Base-by-base conservation (phyloP, 192 early-diverging fungal species). In the Geranomyces variabilis region DNA sequence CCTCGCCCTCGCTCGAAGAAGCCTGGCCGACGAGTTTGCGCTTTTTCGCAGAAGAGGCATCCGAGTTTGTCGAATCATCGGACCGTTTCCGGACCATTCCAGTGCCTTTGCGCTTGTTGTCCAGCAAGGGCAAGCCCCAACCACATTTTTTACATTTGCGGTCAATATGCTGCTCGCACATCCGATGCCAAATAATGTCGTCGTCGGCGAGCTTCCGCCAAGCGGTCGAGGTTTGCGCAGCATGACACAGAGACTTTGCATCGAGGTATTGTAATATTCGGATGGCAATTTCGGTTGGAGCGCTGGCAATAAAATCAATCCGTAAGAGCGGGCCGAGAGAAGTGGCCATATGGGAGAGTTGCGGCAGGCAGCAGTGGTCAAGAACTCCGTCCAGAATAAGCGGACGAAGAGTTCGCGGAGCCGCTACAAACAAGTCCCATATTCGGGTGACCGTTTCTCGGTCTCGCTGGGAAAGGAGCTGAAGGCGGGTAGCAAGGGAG, bases 141-240 rank as follows among this genome's bases (percentile, higher is more conserved):
- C 97, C 97, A 78, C 97, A 99, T 66, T 91, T 96, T 71, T 83
- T 84, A 73, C 97, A 99, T 67, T 93, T 92, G 64, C 92, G 92
- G 77, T 96, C 94, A 62, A 97, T 99, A 74, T 99, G 97, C 80
- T 98, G 96, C 43, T 91, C 90, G 70, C 97, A 99, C 93, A 99
- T 96, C 34, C 90, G 81, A 73, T 97, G 92, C 97, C 97, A 99
- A 17, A 99, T 83, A 8, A 90, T 80, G 72, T 99, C 94, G 70
- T 96, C 94, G 69, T 97, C 93, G 6, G 95, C 93, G 14, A 96
- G 67, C 19, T 62, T 63, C n/a, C 85, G 88, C 97, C 97, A 99
- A 3, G 77, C 66, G 14, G 84, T 87, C 61, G 86, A 91, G 0
- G 95, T 93, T 78, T 97, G 94, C 13, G 95, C 92, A 26, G 93